A percentile compares a stretch with the other conserved stretches of the same genome.
Evolutionary conservation across 352 stramenopile species (phyloP).

Genomic region (Phytophthora agathidicida): DNA sequence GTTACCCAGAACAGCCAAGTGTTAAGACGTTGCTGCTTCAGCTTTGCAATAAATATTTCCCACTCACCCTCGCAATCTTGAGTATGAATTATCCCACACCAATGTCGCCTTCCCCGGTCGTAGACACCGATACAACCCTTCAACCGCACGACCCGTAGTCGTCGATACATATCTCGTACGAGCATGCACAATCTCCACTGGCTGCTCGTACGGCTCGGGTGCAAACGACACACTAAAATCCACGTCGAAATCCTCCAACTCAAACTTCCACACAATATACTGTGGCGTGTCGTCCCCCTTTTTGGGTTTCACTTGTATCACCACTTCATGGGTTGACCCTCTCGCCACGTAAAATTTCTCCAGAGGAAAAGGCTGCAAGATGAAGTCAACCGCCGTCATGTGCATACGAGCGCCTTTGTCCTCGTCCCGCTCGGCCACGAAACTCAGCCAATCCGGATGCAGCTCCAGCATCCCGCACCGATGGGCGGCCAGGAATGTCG

Average conservation of each 20-base stretch:
- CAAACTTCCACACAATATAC: constrained; percentile 86
- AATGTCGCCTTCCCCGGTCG: constrained; percentile 62
- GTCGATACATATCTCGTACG: constrained; percentile 65
- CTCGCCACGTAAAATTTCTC: constrained; percentile 58
- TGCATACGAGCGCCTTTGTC: constrained; percentile 56
- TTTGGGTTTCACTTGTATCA: constrained; percentile 48
- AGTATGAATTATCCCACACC: constrained; percentile 87
- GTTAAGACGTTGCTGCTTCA: neutral
- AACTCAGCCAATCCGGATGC: constrained; percentile 57
- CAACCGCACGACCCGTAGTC: constrained; percentile 52
- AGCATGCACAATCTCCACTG: constrained; percentile 63
- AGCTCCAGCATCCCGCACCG: constrained; percentile 32
- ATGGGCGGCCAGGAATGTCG: constrained; percentile 44
- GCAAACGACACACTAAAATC: constrained; percentile 77
- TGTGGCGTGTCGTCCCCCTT: constrained; percentile 36
- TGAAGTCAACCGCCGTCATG: constrained; percentile 87
- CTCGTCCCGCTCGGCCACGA: constrained; percentile 55
- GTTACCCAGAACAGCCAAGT: neutral
- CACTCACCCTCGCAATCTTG: constrained; percentile 65
- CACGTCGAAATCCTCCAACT: constrained; percentile 82
- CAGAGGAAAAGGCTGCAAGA: constrained; percentile 78
- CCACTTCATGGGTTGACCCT: constrained; percentile 59
- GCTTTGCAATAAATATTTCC: neutral
- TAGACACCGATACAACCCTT: constrained; percentile 73
- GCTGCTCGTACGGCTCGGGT: constrained; percentile 43